Base-by-base conservation (phyloP, 2,329 filamentous ascomycete species). In the Hymenoscyphus albidus region DNA sequence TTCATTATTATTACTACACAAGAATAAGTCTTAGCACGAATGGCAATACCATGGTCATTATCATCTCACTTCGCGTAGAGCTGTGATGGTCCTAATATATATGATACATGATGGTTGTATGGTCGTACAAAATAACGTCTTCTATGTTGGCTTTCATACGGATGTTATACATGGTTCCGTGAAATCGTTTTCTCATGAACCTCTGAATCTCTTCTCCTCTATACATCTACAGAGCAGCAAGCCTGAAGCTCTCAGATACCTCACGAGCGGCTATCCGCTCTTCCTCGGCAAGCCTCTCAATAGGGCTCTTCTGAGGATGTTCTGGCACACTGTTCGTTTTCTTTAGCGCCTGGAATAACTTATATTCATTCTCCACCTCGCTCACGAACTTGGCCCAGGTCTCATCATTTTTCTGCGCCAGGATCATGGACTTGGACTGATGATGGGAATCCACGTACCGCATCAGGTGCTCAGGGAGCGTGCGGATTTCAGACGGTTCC, bases 391-490 rank as follows among this genome's bases (percentile, higher is more conserved):
- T 13, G 7, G 32, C 12, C 63, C 63, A 64, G 7, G 18, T 35
- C n/a, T 58, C 16, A 10, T 42, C 48, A 7, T 14, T 35, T 12
- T 27, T 32, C n/a, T 64, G 59, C 39, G 63, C 58, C 16, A 40
- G 48, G 13, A 35, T 22, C 63, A 58, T 64, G 5, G 18, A 13
- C 18, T 42, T 64, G 39, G 61, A 35, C 3, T 61, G 42, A 10
- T 32, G 10, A 48, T 56, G 58, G 7, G 22, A n/a, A 32, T 57
- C 27, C 13, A 64, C 62, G 18, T 64, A 48, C n/a, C 57, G 13
- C 35, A 56, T 16, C 12, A 64, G 62, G 13, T 64, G 58, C 9
- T 35, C 31, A 2, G 62, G 62, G 22, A 64, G 48, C 9, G 42
- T 32, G 13, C 40, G 31, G 38, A 59, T 57, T 7, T 64, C 31